Conservation (phyloP, 2,329 filamentous ascomycete species). For the Aspergillus texensis region DNA sequence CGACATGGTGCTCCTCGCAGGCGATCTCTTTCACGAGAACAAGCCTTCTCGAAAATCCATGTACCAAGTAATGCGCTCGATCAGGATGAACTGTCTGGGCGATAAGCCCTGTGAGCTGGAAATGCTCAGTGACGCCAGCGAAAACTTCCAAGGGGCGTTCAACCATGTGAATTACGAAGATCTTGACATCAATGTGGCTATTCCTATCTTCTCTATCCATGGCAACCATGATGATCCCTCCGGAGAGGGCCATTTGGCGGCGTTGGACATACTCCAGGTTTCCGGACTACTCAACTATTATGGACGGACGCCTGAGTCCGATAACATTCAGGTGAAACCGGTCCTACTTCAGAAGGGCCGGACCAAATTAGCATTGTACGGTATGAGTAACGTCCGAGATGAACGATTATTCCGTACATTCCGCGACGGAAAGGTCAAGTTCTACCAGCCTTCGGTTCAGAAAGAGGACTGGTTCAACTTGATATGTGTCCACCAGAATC, state of each 20-base stretch:
- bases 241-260: slow-evolving; percentile 90
- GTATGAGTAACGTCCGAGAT: slow-evolving; percentile 93
- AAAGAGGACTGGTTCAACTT: slow-evolving; percentile 94
- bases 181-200: slow-evolving; percentile 92
- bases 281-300: slow-evolving; percentile 96
- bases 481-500: slow-evolving; percentile 94
- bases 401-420: slow-evolving; percentile 95
- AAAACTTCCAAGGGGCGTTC: slow-evolving; percentile 87
- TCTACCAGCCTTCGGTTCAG: slow-evolving; percentile 80
- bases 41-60: slow-evolving; percentile 94
- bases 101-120: slow-evolving; percentile 95
- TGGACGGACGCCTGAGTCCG: slow-evolving; percentile 84
- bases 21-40: slow-evolving; percentile 97
- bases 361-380: slow-evolving; percentile 91
- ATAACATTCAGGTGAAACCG: slow-evolving; percentile 91
- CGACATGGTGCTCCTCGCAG: slow-evolving; percentile 94
- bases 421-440: slow-evolving; percentile 88
- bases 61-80: slow-evolving; percentile 94
- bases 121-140: slow-evolving; percentile 88
- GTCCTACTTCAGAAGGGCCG: slow-evolving; percentile 89
- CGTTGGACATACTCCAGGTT: slow-evolving; percentile 86
- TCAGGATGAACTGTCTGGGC: slow-evolving; percentile 90
- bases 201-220: slow-evolving; percentile 97
- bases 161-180: slow-evolving; percentile 98
- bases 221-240: slow-evolving; percentile 98